Evolutionary conservation across 2,329 filamentous ascomycete genomes (phyloP), one percentile per base, ranked within the genome.

Genomic region (Daldinia sp.): DNA sequence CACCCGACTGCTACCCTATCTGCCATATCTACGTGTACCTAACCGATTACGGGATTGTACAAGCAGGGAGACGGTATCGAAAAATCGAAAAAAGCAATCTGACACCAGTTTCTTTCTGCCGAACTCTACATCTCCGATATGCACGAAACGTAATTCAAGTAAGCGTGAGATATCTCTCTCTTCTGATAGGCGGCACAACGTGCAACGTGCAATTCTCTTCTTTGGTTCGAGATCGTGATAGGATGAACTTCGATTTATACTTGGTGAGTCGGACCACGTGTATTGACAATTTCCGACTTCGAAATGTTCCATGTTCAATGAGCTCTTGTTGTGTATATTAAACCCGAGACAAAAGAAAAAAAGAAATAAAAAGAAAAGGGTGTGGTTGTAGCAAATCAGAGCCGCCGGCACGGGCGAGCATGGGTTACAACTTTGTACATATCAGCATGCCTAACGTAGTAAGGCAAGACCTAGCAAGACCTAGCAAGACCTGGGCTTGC

Each of bases 1-100:
- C 67, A 63, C 67, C 64, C 65, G 63, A 63, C 60, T 67, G 50
- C 57, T 57, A 71, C 66, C 58, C 59, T 68, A 72, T 69, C 69
- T 71, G 54, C 46, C 53, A 69, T 37, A 37, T 56, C 20, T 59
- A 59, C 46, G 35, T 46, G 26, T 62, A 63, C 56, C 60, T 67
- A 66, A 65, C 66, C 48, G 44, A 48, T 65, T 63, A 51, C 20
- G 58, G 58, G 60, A 62, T 51, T 64, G 33, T 42, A 65, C 46
- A 26, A 15, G 35, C 15, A 37, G 7, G 33, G 7, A 65, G 50
- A 46, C n/a, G 44, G 48, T 30, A 63, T 65, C 55, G 28, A 50
- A 51, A 23, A 23, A 23, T 23, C 20, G 20, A 23, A 23, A 23
- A 23, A 33, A 18, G 26, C 6, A 51, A n/a, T 26, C 26, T 15